Base-by-base conservation (phyloP, 495 filamentous ascomycete species). In the Hypomontagnella monticulosa region DNA sequence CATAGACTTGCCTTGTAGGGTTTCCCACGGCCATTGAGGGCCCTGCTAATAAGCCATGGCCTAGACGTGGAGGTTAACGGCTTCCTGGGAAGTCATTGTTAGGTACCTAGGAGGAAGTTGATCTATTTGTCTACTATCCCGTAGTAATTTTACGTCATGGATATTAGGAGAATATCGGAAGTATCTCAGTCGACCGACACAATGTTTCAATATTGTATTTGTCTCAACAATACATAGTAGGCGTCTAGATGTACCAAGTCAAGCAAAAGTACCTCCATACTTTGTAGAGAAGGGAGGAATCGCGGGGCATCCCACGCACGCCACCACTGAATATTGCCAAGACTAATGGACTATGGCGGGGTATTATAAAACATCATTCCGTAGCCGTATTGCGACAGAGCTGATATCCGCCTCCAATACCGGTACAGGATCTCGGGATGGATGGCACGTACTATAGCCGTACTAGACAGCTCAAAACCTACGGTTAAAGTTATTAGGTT, bases 311-410 rank as follows among this genome's bases (percentile, higher is more conserved):
- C 32, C 61, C 47, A 38, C 44, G 46, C 32, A 48, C 18, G 20
- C 27, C 10, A 23, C 4, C 27, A 38, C 18, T 16, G 36, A 36
- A 42, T 4, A 18, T 18, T 14, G 30, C 41, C 19, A 42, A 49
- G 40, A 51, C 51, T 37, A 30, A n/a, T 4, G 11, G 19, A 41
- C 41, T 18, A 68, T 50, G 65, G 65, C 48, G 65, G 65, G 65
- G 59, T 68, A 68, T 32, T 27, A n/a, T 14, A 58, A 63, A n/a
- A 59, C 65, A 68, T 40, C 65, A 68, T 68, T 12, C 42, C 9
- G 15, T 19, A 30, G 42, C 49, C 37, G 43, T 19, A 68, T 68
- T 53, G 65, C 58, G 59, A 63, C 59, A 68, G 23, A 56, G 16
- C 37, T 20, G 8, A 46, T 53, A 55, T 27, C 23, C 23, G 23